phyloP scores from a whole-genome alignment of 768 basidiomycete species.

The Dentipellis fragilis region DNA sequence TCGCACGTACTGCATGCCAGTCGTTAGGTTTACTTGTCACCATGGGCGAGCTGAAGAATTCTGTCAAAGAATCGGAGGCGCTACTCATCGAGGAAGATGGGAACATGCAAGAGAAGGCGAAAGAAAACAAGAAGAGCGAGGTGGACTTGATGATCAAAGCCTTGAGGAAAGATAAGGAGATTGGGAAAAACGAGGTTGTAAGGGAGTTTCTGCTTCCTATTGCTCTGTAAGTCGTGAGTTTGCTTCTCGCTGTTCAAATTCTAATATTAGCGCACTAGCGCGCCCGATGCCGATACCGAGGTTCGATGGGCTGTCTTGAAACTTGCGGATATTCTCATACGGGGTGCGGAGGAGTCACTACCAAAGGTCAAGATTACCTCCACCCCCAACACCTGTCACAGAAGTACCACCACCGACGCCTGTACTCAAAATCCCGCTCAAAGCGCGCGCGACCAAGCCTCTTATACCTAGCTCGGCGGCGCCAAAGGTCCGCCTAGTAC shows the following conservation, averaged over 20 bases:
- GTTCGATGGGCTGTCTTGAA: constrained; percentile 89
- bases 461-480: constrained; percentile 21
- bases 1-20: constrained; percentile 77
- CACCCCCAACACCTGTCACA: constrained; percentile 51
- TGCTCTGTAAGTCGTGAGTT: constrained; percentile 51
- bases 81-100: constrained; percentile 85
- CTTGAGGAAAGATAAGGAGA: constrained; percentile 78
- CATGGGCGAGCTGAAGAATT: constrained; percentile 83
- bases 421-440: constrained; percentile 36
- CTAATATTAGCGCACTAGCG: constrained; percentile 28
- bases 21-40: constrained; percentile 79
- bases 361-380: constrained; percentile 85
- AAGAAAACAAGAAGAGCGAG: constrained; percentile 69
- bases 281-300: constrained; percentile 73
- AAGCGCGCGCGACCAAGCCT: constrained; percentile 25
- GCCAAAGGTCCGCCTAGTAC: constrained; percentile 41
- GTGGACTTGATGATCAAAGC: constrained; percentile 80
- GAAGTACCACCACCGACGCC: constrained; percentile 51
- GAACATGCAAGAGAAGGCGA: constrained; percentile 53
- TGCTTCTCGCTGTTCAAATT: not conserved
- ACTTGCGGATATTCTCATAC: constrained; percentile 80
- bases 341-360: constrained; percentile 70
- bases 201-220: constrained; percentile 77
- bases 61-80: constrained; percentile 63
- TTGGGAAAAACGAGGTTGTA: constrained; percentile 70